These are phyloP conservation scores for Talaromyces piceae DNA, from an alignment of 2,329 filamentous ascomycete genomes.

Conservation along the genomic window DNA sequence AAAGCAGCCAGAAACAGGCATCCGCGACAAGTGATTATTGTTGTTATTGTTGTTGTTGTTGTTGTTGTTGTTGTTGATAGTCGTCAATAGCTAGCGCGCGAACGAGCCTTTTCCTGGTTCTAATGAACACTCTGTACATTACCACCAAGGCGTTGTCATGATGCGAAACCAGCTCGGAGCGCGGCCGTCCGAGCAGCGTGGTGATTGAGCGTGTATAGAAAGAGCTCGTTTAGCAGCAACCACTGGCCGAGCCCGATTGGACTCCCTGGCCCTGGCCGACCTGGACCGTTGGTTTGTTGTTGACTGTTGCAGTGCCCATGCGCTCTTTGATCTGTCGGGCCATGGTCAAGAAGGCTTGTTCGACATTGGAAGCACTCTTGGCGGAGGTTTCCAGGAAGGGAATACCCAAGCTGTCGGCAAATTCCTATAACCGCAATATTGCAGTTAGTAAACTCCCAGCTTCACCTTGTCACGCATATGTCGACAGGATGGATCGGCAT, in stretches of 20 bases:
- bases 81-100: not conserved
- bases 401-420: conserved; percentile 96
- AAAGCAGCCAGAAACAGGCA: not conserved
- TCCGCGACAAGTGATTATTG: not conserved
- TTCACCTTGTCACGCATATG: not conserved
- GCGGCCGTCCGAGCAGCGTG: not conserved
- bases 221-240: conserved; percentile 69
- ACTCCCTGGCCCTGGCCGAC: conserved; percentile 93
- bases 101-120: conserved; percentile 1
- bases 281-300: conserved; percentile 97
- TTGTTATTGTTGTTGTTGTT: no score
- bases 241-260: conserved; percentile 72
- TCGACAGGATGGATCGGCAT: not conserved
- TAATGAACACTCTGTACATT: conserved; percentile 1
- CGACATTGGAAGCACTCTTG: conserved; percentile 99
- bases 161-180: not conserved
- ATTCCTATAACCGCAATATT: conserved; percentile 59
- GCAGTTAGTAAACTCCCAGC: conserved; percentile 6
- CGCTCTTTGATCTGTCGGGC: conserved; percentile 99
- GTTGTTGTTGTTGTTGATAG: no score
- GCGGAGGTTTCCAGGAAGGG: conserved; percentile 99
- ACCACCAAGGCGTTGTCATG: not conserved
- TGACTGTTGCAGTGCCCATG: conserved; percentile 95
- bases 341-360: conserved; percentile 99
- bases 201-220: not conserved